Percentiles rank a stretch among this genome's conserved stretches.
phyloP scores from a whole-genome alignment of 805 yeast genomes.

The Metschnikowia kofuensis region DNA sequence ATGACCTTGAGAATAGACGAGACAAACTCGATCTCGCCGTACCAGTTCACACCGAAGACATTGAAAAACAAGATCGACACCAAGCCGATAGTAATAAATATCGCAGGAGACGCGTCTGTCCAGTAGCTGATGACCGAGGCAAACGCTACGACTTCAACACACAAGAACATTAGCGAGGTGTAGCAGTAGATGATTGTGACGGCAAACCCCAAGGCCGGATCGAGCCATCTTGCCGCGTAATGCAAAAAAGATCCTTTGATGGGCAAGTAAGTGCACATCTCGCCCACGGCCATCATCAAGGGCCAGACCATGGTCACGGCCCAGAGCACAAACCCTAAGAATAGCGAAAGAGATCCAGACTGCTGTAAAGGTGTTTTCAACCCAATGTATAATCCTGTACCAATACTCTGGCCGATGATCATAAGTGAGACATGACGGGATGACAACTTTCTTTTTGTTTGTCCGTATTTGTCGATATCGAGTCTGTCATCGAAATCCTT shows the following conservation, averaged over 20 bases:
- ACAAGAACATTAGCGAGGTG: slow-evolving; percentile 32
- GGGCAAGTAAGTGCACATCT: slow-evolving; percentile 37
- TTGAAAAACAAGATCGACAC: slow-evolving; percentile 29
- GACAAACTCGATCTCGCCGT: slow-evolving; percentile 21
- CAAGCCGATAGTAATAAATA: slow-evolving; percentile 29
- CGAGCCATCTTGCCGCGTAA: slow-evolving; percentile 34
- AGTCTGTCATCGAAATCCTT: slow-evolving; percentile 27
- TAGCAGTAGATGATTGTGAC: slow-evolving; percentile 32
- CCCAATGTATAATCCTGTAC: slow-evolving; percentile 36
- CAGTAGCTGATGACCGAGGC: slow-evolving; percentile 30
- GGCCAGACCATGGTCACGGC: slow-evolving; percentile 33
- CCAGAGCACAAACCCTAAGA: slow-evolving; percentile 30
- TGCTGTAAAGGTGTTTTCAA: slow-evolving; percentile 28
- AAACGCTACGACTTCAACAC: slow-evolving; percentile 33
- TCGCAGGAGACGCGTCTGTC: slow-evolving; percentile 32
- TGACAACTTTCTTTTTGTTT: slow-evolving; percentile 27
- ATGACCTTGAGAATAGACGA: slow-evolving; percentile 21
- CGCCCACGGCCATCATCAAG: slow-evolving; percentile 36
- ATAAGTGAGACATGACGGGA: slow-evolving; percentile 35
- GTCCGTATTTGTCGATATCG: slow-evolving; percentile 28
- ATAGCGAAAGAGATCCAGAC: slow-evolving; percentile 34
- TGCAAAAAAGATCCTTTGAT: slow-evolving; percentile 35
- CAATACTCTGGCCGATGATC: slow-evolving; percentile 35
- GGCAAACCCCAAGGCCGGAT: slow-evolving; percentile 37
- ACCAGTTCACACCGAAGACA: slow-evolving; percentile 24